A percentile compares a stretch with the other conserved stretches of the same genome.
Conservation (phyloP, 106 monocot genomes). For the Acorus calamus region DNA sequence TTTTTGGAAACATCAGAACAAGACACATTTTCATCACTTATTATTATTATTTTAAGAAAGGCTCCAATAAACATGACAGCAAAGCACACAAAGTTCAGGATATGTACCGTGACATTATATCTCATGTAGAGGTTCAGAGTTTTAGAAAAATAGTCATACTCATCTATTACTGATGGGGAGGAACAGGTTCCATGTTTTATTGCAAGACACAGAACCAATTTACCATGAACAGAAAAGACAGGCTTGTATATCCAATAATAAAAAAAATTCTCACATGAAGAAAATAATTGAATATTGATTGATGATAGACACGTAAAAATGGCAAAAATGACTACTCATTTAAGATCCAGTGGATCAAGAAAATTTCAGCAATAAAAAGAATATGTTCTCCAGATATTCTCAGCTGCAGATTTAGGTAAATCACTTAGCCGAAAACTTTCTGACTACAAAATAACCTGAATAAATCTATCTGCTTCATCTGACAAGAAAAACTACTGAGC, state of each 20-base stretch:
- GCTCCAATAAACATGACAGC: background rate
- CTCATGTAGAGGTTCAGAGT: slow-evolving; percentile 75
- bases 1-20: no score
- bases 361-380: no score
- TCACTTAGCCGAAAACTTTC: no score
- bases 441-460: no score
- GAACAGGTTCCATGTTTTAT: slow-evolving; percentile 96
- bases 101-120: slow-evolving; percentile 86
- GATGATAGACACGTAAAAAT: no score
- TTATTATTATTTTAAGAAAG: background rate
- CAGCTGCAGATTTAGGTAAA: no score
- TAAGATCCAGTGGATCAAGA: no score
- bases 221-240: background rate
- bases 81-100: background rate
- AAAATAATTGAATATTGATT: background rate
- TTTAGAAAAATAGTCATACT: slow-evolving; percentile 65
- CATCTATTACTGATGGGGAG: slow-evolving; percentile 64
- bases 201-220: slow-evolving; percentile 19
- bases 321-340: background rate
- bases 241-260: background rate
- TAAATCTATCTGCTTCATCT: no score
- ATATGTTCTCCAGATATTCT: no score
- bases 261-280: background rate
- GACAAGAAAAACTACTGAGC: no score
- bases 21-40: background rate